Evolutionary conservation across 371 early-diverging fungal genomes (phyloP), one percentile per base, ranked within the genome.

Genomic region (Fennellomyces sp.): DNA sequence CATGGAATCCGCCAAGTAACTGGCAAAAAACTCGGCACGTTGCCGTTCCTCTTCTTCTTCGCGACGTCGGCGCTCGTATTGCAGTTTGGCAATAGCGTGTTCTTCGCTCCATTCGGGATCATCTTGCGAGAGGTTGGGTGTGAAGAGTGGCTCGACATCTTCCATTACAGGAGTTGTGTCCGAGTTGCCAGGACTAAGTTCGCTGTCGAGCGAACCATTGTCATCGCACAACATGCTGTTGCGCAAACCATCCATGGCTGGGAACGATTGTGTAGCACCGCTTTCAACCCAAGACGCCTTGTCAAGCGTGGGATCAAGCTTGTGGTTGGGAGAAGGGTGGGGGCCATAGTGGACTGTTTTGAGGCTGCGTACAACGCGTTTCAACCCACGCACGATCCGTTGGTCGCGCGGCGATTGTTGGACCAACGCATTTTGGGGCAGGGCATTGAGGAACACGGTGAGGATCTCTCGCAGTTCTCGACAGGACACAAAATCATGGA

Each of bases 401-500:
- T 82, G 80, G 54, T 84, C 83, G 13, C 82, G 81, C 5, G 78
- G 70, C 2, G 83, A 81, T 11, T 63, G 41, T n/a, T 61, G 56
- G 5, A 87, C 75, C 31, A 78, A 68, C 2, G 80, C 73, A 28
- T 85, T 76, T 28, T 57, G 58, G 3, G 77, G 65, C 28, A 85
- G 65, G 0, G 60, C 31, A 29, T 78, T 84, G 3, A 88, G 65
- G 48, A 76, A 79, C 1, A 68, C 56, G 1, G 80, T 78, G 26
- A 86, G 35, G 0, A 75, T 72, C 1, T 60, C 55, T 6, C 87
- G 76, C 1, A 88, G 63, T 0, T 69, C 65, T 12, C 70, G 72
- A 47, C 72, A 76, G 5, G 72, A 76, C 45, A 80, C 72, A 60
- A 89, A 89, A 49, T 89, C 89, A 60, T 81, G 81, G 2, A 79